phyloP scores from a whole-genome alignment of 2,329 filamentous ascomycete genomes.

The Xenoacremonium recifei region DNA sequence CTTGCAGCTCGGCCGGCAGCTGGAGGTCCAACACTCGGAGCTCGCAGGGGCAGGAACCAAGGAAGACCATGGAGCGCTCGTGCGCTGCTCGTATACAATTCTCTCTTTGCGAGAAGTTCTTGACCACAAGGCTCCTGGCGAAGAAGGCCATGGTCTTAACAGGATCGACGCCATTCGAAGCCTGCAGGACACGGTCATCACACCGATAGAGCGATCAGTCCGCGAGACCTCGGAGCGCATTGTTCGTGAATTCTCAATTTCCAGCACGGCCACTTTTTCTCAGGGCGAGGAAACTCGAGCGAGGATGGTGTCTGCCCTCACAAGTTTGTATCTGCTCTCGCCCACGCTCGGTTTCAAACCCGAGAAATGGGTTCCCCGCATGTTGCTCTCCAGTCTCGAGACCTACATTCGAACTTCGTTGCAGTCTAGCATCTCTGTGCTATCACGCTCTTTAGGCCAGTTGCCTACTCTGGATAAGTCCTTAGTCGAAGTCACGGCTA shows the following conservation, averaged over 20 bases:
- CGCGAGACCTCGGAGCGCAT: constrained; percentile 73
- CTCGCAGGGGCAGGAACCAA: constrained; percentile 43
- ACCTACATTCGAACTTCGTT: constrained; percentile 79
- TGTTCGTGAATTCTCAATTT: constrained; percentile 78
- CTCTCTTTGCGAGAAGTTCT: constrained; percentile 74
- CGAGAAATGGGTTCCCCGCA: constrained; percentile 61
- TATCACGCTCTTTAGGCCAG: constrained; percentile 74
- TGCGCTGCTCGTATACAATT: constrained; percentile 79
- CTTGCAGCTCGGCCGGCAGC: constrained; percentile 77
- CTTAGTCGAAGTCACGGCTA: constrained; percentile 74
- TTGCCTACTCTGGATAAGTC: constrained; percentile 81
- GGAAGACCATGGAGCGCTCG: constrained; percentile 74
- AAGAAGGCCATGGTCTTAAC: constrained; percentile 76
- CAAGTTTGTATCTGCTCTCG: constrained; percentile 79
- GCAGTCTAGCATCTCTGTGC: constrained; percentile 71
- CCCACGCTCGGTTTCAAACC: constrained; percentile 55
- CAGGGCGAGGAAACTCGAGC: constrained; percentile 73
- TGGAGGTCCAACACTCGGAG: constrained; percentile 83
- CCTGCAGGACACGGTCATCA: constrained; percentile 67
- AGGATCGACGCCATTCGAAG: constrained; percentile 70
- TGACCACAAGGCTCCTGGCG: constrained; percentile 61
- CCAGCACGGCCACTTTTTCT: constrained; percentile 54
- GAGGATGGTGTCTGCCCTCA: constrained; percentile 70
- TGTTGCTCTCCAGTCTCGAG: constrained; percentile 76
- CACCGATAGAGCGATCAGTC: constrained; percentile 72